Evolutionary conservation across 441 rosid species (phyloP).

Genomic region (Bruguiera hainesii): DNA sequence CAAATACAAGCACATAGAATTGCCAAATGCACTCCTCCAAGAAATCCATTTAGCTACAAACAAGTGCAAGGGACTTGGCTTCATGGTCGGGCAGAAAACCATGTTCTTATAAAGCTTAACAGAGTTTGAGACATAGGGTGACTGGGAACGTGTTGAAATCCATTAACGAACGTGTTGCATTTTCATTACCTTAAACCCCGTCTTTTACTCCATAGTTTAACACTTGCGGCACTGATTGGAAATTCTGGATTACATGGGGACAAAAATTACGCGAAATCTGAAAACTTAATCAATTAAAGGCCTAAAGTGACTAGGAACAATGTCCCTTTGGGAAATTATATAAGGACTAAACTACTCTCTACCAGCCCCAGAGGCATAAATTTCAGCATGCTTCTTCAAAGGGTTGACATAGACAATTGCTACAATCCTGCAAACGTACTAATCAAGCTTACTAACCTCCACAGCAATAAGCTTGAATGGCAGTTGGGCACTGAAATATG

Average conservation of each 20-base stretch:
- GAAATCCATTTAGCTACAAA: constrained; percentile 53
- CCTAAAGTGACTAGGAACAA: neutral
- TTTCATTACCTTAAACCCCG: constrained; percentile 63
- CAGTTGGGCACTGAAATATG: too few relatives aligned
- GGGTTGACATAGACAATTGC: too few relatives aligned
- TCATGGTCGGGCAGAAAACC: neutral
- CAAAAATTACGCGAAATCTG: neutral
- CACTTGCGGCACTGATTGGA: constrained; percentile 46
- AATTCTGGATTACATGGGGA: constrained; percentile 33
- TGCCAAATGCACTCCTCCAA: constrained; percentile 62
- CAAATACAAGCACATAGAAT: constrained; percentile 49
- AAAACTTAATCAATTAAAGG: neutral
- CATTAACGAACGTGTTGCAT: constrained; percentile 18
- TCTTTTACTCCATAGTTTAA: constrained; percentile 54
- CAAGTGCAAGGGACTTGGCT: neutral
- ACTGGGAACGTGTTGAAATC: neutral
- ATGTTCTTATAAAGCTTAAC: constrained; percentile 12
- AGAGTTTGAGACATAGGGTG: neutral
- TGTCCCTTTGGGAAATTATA: too few relatives aligned
- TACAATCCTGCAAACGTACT: too few relatives aligned
- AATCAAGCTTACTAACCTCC: too few relatives aligned
- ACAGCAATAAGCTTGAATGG: too few relatives aligned
- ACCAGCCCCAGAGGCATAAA: too few relatives aligned
- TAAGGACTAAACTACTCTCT: too few relatives aligned
- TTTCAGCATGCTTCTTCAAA: too few relatives aligned